A percentile compares a stretch with the other conserved stretches of the same genome.
Evolutionary conservation across 306 rosid species (phyloP).

Genomic region (Quercus parvula): DNA sequence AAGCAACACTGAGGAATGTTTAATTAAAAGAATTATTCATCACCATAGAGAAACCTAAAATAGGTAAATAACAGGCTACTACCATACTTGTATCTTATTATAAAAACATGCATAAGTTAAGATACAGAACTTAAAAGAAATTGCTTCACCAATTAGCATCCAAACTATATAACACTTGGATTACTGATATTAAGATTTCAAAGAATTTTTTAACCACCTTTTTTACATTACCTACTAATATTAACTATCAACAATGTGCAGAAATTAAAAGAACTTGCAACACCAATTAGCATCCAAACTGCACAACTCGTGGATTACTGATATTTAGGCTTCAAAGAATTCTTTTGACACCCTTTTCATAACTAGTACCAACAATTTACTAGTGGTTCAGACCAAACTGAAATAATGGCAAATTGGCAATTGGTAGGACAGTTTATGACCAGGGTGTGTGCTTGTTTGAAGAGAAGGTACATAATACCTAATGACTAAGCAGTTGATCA

Average conservation of each 20-base stretch:
- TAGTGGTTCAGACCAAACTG: background rate
- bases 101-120: background rate
- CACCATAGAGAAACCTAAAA: background rate
- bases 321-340: background rate
- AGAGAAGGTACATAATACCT: background rate
- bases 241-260: background rate
- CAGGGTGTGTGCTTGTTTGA: background rate
- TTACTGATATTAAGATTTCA: background rate
- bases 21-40: background rate
- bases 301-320: background rate
- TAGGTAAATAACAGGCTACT: background rate
- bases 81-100: background rate
- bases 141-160: background rate
- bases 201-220: background rate
- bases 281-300: background rate
- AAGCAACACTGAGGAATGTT: background rate
- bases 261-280: background rate
- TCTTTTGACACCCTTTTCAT: too few species aligned
- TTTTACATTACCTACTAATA: too few species aligned
- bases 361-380: background rate
- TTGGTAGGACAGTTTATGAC: background rate
- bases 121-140: too few species aligned
- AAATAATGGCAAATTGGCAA: background rate
- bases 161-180: background rate
- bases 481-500: background rate